Percentiles rank a stretch among this genome's conserved stretches.
phyloP scores from a whole-genome alignment of 108 stramenopile genomes.

The Stephanodiscus minutulus region DNA sequence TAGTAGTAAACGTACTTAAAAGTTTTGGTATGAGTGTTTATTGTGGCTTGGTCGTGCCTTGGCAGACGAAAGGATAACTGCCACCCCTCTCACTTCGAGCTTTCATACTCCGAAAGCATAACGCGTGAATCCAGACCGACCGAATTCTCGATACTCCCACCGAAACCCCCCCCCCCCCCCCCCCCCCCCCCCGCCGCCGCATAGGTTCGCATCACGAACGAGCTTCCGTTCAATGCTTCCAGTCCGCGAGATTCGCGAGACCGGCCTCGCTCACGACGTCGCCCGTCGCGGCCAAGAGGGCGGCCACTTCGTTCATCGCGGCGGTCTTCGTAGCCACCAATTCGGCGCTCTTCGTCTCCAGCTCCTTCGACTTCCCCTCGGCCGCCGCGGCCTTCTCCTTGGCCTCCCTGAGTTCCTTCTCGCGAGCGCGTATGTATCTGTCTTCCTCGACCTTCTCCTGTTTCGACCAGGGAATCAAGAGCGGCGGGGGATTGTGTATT shows the following conservation, averaged over 20 bases:
- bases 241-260: constrained; percentile 46
- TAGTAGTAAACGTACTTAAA: too few relatives aligned
- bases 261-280: constrained; percentile 50
- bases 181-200: too few relatives aligned
- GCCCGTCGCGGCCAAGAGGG: constrained; percentile 38
- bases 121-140: too few relatives aligned
- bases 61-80: too few relatives aligned
- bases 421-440: constrained; percentile 53
- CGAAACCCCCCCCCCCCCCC: too few relatives aligned
- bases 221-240: constrained; percentile 14
- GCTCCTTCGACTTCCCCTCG: constrained; percentile 21
- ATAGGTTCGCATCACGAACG: too few relatives aligned
- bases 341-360: constrained; percentile 28
- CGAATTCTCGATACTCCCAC: too few relatives aligned
- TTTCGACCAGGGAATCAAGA: neutral
- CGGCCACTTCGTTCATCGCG: constrained; percentile 43
- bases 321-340: constrained; percentile 37
- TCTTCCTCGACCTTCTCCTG: constrained; percentile 53
- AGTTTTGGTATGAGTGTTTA: too few relatives aligned
- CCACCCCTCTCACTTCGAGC: too few relatives aligned
- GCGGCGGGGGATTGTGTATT: too few relatives aligned
- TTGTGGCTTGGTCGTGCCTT: too few relatives aligned
- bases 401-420: constrained; percentile 28
- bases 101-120: too few relatives aligned
- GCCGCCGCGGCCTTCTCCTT: constrained; percentile 19